Conservation (phyloP, 306 rosid genomes). For the Casuarina equisetifolia region DNA sequence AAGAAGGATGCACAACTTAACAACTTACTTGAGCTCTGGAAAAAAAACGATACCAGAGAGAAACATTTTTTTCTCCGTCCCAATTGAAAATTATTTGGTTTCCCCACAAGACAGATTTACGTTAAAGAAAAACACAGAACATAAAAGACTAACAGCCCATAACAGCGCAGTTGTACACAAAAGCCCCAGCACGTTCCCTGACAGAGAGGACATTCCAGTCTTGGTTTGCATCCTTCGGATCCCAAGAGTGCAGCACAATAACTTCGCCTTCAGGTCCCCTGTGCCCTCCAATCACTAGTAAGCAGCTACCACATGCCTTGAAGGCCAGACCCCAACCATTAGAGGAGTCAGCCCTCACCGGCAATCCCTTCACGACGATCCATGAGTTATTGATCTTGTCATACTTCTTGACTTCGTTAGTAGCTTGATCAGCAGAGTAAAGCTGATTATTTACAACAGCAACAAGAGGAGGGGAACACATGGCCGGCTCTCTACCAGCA, state of each 20-base stretch:
- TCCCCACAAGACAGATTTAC: background rate
- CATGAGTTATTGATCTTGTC: constrained; percentile 30
- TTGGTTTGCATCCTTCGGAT: constrained; percentile 25
- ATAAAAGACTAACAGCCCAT: constrained; percentile 31
- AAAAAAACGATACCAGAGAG: background rate
- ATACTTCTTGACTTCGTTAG: constrained; percentile 36
- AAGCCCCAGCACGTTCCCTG: constrained; percentile 32
- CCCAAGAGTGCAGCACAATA: constrained; percentile 30
- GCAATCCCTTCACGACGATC: constrained; percentile 32
- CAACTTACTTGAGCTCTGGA: background rate
- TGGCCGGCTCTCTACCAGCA: background rate
- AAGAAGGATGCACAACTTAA: background rate
- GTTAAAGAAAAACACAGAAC: background rate
- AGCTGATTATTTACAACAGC: constrained; percentile 43
- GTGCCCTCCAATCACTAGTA: constrained; percentile 37
- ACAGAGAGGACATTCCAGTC: constrained; percentile 38
- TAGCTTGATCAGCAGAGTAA: constrained; percentile 31
- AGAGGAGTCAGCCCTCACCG: constrained; percentile 29
- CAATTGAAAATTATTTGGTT: constrained; percentile 17
- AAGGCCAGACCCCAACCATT: constrained; percentile 47
- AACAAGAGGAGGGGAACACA: constrained; percentile 43
- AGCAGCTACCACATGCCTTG: constrained; percentile 33
- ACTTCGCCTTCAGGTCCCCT: constrained; percentile 31
- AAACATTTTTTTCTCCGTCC: background rate
- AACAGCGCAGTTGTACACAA: constrained; percentile 44